phyloP scores from a whole-genome alignment of 1,284 basidiomycete genomes.

The Boletus smithii region DNA sequence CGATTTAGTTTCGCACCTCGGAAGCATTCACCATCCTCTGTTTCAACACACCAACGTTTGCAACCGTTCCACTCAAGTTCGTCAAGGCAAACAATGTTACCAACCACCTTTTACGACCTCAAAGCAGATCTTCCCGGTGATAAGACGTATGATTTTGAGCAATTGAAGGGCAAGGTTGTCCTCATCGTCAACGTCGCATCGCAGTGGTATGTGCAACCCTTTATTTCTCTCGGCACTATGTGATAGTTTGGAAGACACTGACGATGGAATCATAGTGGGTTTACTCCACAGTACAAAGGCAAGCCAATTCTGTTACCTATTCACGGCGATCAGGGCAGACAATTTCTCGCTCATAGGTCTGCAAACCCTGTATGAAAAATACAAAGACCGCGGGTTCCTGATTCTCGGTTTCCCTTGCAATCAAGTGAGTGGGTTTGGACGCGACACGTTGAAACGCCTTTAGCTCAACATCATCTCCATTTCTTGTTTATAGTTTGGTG shows the following conservation, averaged over 20 bases:
- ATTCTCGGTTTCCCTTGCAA: conserved; percentile 92
- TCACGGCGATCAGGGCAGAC: neutral
- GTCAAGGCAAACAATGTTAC: conserved; percentile 24
- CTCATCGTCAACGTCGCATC: conserved; percentile 75
- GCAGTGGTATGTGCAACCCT: conserved; percentile 50
- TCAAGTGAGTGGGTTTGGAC: conserved; percentile 53
- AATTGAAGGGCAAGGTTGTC: conserved; percentile 73
- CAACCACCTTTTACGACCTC: conserved; percentile 55
- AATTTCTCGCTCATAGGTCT: conserved; percentile 47
- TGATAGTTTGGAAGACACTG: neutral
- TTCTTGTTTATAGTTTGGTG: conserved; percentile 52
- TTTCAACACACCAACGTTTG: conserved; percentile 5
- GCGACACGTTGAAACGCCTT: neutral
- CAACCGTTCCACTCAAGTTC: conserved; percentile 14
- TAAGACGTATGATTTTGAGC: conserved; percentile 56
- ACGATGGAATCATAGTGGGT: conserved; percentile 52
- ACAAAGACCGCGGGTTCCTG: conserved; percentile 72
- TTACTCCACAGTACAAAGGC: conserved; percentile 87
- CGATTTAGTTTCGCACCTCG: neutral
- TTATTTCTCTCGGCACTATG: neutral
- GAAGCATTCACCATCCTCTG: neutral
- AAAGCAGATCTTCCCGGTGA: conserved; percentile 57
- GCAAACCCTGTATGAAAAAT: conserved; percentile 80
- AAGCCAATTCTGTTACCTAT: neutral
- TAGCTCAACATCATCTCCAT: neutral